Evolutionary conservation across 345 rosid genomes (phyloP), one percentile per base, ranked within the genome.

Genomic region (Ailanthus altissimus): DNA sequence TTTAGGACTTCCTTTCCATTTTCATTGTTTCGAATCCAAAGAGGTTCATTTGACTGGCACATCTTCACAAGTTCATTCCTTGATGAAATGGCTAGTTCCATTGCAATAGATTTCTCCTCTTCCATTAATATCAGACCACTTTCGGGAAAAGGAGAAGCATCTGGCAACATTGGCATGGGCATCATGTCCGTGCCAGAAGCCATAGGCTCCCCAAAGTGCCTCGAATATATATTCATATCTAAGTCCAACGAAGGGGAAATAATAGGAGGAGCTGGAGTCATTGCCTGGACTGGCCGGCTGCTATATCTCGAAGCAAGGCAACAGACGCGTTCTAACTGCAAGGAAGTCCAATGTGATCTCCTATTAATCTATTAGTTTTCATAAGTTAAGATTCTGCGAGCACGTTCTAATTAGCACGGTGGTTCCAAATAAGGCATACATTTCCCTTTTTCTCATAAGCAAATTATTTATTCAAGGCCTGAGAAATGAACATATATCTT

Each of bases 241-340:
- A 95, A 84, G 53, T 93, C 96, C 62, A 92, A 69, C 2, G 93
- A 90, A 49, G 91, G 87, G 7, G 86, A 81, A 23, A 88, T 59
- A 9, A 88, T 74, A 18, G 87, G 67, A 32, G 84, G 86, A 59
- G 85, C 77, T 56, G 82, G 81, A 21, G 77, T 28, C 83, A 86
- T 80, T 9, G 89, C 50, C 58, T 88, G 95, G 67, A 89, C 78
- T 59, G 89, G 78, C 64, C 88, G 81, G 2, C 90, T 89, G 18
- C 82, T 79, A 65, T 86, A 89, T 20, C 92, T 82, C 0, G 97
- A 87, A 20, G 92, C 82, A 12, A 90, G 74, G 64, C 86, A 86
- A 64, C 96, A 88, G 45, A 88, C 85, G 43, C 97, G 89, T 46
- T 93, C 97, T 74, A 95, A 77, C 99, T 95, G 89, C 58, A 42